Conservation (phyloP, 495 filamentous ascomycete species). For the Elasticomyces elasticus region DNA sequence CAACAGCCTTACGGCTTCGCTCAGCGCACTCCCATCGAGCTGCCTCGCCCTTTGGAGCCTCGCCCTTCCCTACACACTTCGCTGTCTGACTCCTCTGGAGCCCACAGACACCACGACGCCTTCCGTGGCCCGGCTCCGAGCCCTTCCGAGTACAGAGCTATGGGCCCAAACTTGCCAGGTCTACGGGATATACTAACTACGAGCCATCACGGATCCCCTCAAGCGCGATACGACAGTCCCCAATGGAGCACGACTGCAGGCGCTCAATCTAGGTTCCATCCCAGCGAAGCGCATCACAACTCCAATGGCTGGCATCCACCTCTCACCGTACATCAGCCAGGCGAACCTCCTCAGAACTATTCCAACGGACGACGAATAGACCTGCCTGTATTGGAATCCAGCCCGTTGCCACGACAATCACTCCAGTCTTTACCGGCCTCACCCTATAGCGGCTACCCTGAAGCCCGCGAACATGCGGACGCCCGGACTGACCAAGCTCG, state of each 20-base stretch:
- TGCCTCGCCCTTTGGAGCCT: constrained; percentile 16
- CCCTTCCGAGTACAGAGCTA: constrained; percentile 2
- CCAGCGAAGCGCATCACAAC: background rate
- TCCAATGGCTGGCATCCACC: constrained; percentile 8
- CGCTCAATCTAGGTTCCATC: background rate
- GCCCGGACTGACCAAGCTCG: background rate
- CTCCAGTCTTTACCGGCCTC: constrained; percentile 11
- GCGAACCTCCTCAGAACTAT: background rate
- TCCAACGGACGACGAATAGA: constrained; percentile 6
- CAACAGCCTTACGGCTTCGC: background rate
- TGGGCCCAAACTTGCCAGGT: constrained; percentile 14
- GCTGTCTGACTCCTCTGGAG: constrained; percentile 7
- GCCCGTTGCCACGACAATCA: constrained; percentile 2
- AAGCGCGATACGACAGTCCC: background rate
- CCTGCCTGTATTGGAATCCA: constrained; percentile 16
- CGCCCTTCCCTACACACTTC: constrained; percentile 9
- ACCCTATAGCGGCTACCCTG: constrained; percentile 9
- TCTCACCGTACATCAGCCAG: constrained; percentile 9
- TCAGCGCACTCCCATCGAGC: constrained; percentile 3
- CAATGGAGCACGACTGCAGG: background rate
- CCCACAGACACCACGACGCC: constrained; percentile 3
- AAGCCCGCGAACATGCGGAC: constrained; percentile 6
- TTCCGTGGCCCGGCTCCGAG: background rate
- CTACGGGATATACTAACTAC: constrained; percentile 14
- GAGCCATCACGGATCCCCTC: background rate